A percentile compares a stretch with the other conserved stretches of the same genome.
Conservation (phyloP, 2,329 filamentous ascomycete genomes). For the Fusarium temperatum region DNA sequence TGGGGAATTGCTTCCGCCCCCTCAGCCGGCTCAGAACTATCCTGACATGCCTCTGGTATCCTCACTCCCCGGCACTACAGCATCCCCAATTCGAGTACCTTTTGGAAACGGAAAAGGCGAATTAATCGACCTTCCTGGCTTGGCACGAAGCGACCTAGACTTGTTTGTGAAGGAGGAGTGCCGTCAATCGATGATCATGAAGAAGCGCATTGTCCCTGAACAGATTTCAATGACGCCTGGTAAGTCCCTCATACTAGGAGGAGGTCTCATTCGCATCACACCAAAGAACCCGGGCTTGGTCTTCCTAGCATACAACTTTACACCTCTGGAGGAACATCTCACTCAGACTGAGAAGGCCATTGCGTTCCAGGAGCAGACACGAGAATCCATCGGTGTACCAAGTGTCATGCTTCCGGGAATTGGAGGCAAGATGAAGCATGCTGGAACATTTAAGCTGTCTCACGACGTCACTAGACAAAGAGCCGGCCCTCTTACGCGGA, state of each 20-base stretch:
- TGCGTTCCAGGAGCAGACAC: slow-evolving; percentile 72
- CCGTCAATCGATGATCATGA: slow-evolving; percentile 79
- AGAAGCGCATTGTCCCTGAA: slow-evolving; percentile 74
- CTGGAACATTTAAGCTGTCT: slow-evolving; percentile 77
- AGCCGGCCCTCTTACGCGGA: slow-evolving; percentile 75
- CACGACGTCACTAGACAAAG: slow-evolving; percentile 86
- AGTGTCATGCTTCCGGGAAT: slow-evolving; percentile 70
- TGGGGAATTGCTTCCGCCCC: slow-evolving; percentile 76
- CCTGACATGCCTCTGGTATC: slow-evolving; percentile 89
- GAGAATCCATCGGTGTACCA: slow-evolving; percentile 64
- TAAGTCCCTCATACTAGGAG: slow-evolving; percentile 82
- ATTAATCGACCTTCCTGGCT: slow-evolving; percentile 89
- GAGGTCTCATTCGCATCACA: slow-evolving; percentile 86
- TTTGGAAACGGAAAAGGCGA: slow-evolving; percentile 90
- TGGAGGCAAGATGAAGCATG: slow-evolving; percentile 69
- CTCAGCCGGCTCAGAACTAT: slow-evolving; percentile 76
- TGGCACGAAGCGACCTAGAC: slow-evolving; percentile 78
- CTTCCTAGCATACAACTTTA: slow-evolving; percentile 87
- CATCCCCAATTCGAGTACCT: slow-evolving; percentile 90
- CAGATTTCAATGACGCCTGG: slow-evolving; percentile 77
- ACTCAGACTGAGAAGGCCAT: slow-evolving; percentile 84
- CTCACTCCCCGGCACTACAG: slow-evolving; percentile 89
- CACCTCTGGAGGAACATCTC: slow-evolving; percentile 78
- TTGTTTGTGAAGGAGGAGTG: slow-evolving; percentile 73
- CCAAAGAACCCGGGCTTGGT: slow-evolving; percentile 69